Conservation (phyloP, 2,329 filamentous ascomycete genomes). For the Fusarium paranaense region DNA sequence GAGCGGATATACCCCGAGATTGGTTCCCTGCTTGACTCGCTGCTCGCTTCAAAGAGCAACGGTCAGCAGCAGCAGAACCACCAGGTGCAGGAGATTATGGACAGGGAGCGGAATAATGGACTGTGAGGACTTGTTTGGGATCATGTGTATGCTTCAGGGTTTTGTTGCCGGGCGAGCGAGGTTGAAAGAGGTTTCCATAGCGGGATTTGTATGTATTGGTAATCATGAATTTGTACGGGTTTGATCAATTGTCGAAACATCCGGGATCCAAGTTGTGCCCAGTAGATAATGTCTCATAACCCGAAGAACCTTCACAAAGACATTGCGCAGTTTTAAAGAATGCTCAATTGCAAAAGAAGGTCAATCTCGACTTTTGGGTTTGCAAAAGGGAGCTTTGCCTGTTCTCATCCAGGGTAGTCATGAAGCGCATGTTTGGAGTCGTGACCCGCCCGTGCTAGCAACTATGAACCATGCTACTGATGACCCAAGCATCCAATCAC, state of each 20-base stretch:
- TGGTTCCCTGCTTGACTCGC: slow-evolving; percentile 41
- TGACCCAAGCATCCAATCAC: accelerated
- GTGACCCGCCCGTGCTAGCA: accelerated
- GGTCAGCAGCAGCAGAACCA: slow-evolving; percentile 25
- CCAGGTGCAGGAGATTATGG: slow-evolving; percentile 24
- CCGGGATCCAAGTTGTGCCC: background rate
- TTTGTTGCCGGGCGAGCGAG: slow-evolving; percentile 2
- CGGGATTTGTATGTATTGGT: background rate
- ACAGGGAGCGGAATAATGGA: slow-evolving; percentile 33
- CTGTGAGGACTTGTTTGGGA: slow-evolving; percentile 18
- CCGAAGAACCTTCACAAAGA: background rate
- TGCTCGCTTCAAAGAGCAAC: slow-evolving; percentile 37
- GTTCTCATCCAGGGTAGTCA: background rate
- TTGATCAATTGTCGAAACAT: background rate
- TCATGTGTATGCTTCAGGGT: slow-evolving; percentile 1
- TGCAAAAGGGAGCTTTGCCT: background rate
- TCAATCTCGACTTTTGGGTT: background rate
- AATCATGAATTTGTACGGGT: background rate
- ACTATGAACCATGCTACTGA: accelerated
- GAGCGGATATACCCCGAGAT: slow-evolving; percentile 47
- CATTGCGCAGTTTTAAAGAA: accelerated
- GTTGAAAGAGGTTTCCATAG: background rate
- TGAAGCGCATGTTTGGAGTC: background rate
- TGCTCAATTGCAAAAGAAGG: background rate
- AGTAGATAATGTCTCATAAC: no score